Base-by-base conservation (phyloP, 495 filamentous ascomycete species). In the Aspergillus biplanus region DNA sequence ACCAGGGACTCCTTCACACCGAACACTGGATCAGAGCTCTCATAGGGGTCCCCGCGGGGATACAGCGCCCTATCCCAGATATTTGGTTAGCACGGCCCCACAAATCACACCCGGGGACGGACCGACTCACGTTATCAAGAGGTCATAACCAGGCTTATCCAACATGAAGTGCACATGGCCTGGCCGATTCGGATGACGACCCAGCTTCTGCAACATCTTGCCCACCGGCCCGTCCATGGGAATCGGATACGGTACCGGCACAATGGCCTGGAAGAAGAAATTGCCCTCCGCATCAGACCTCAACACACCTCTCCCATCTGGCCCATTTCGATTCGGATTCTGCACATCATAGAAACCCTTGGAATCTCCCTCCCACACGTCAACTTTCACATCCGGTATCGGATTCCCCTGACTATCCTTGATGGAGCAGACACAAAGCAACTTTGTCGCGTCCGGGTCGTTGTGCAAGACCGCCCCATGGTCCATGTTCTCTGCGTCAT, bases 91-190 rank as follows among this genome's bases (percentile, higher is more conserved):
- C 21, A 27, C 21, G 21, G 1, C 21, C 21, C 21, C 21, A 27
- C 21, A 27, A 27, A 1, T 27, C 21, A 27, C 21, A 2, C 1
- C 21, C 21, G 2, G 21, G 21, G 21, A 27, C 21, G 21, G 21
- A 2, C 21, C 5, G 50, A 82, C 85, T 64, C 71, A 89, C 86
- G 91, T 94, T 61, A 93, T 84, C 57, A 94, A 73, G 59, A 86
- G 78, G 72, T 93, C 89, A 75, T 86, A 92, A 0, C 84, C 88
- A 68, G 76, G 70, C 75, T 90, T 90, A 64, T 85, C 83, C 71
- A 93, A 91, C 88, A 92, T 92, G 69, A 93, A 93, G 73, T 93
- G 91, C 78, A 94, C 83, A 76, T 95, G 91, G 18, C 86, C 88
- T 21, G 91, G 91, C 56, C 91, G 77, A 80, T 85, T 92, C 56